These are phyloP conservation scores for Hibiscus syriacus DNA, from an alignment of 345 rosid genomes.

Conservation along the genomic window DNA sequence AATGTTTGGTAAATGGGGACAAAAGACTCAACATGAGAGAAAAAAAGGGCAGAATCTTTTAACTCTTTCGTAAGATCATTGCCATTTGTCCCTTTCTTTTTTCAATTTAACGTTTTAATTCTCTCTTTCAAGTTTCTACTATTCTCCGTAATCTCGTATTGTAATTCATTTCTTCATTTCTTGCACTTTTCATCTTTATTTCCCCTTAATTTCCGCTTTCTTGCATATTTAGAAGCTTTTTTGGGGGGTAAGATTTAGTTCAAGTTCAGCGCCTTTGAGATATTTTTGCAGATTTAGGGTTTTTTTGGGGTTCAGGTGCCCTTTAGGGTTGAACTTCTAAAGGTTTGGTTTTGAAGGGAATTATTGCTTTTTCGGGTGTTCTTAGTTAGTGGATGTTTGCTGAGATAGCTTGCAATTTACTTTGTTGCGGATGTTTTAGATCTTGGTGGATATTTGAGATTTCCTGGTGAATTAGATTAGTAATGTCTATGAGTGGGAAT, in stretches of 20 bases:
- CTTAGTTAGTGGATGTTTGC: neutral
- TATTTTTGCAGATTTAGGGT: neutral
- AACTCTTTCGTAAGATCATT: neutral
- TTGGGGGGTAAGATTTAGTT: neutral
- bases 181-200: neutral
- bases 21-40: neutral
- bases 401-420: neutral
- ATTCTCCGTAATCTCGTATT: neutral
- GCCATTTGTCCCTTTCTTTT: no score
- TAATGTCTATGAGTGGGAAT: slow-evolving; percentile 35
- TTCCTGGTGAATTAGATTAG: slow-evolving; percentile 5
- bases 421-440: neutral
- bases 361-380: neutral
- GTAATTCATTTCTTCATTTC: neutral
- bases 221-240: neutral
- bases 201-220: neutral
- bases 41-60: neutral
- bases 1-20: neutral
- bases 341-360: neutral
- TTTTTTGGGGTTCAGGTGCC: neutral
- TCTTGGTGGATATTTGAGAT: neutral
- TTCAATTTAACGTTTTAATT: neutral
- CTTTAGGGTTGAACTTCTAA: neutral
- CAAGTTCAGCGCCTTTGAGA: neutral
- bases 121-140: neutral